Evolutionary conservation across 148 eudicot genomes (phyloP).

Genomic region (Spergularia marina): DNA sequence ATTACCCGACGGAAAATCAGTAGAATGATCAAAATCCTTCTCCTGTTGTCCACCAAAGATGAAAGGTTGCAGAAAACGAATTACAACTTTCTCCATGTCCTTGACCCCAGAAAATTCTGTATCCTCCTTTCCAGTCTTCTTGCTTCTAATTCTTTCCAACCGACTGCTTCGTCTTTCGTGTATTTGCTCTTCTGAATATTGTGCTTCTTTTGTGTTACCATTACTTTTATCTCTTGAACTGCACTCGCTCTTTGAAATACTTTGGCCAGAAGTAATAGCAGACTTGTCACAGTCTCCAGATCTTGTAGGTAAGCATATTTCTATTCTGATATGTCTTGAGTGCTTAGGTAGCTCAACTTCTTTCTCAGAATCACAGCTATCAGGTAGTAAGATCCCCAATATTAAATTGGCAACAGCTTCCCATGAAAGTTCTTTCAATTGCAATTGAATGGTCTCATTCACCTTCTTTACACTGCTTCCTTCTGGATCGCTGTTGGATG

Average conservation of each 20-base stretch:
- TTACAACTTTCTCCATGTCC: constrained; percentile 64
- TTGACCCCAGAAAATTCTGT: constrained; percentile 56
- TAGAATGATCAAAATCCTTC: constrained; percentile 39
- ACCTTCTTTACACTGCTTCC: constrained; percentile 48
- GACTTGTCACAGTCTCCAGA: constrained; percentile 37
- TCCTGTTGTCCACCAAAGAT: constrained; percentile 38
- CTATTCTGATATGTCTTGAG: constrained; percentile 52
- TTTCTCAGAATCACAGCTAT: constrained; percentile 37
- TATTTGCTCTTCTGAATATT: constrained; percentile 59
- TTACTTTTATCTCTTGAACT: constrained; percentile 38
- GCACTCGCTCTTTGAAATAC: constrained; percentile 31
- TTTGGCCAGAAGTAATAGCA: constrained; percentile 29
- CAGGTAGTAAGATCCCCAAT: constrained; percentile 42
- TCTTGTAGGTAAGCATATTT: constrained; percentile 45
- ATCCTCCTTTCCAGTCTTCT: constrained; percentile 90
- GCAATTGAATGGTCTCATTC: constrained; percentile 51
- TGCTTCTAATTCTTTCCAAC: constrained; percentile 73
- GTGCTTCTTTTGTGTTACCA: constrained; percentile 41
- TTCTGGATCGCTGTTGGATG: constrained; percentile 36
- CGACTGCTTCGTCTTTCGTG: constrained; percentile 93
- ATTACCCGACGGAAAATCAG: constrained; percentile 31
- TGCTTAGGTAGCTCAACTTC: constrained; percentile 34
- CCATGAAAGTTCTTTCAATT: constrained; percentile 75
- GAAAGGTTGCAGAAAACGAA: constrained; percentile 64
- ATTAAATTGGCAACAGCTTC: constrained; percentile 54